Percentiles rank a stretch among this genome's conserved stretches.
These are phyloP conservation scores for Buxus sempervirens DNA, from an alignment of 164 flowering plant genomes.

Conservation along the genomic window DNA sequence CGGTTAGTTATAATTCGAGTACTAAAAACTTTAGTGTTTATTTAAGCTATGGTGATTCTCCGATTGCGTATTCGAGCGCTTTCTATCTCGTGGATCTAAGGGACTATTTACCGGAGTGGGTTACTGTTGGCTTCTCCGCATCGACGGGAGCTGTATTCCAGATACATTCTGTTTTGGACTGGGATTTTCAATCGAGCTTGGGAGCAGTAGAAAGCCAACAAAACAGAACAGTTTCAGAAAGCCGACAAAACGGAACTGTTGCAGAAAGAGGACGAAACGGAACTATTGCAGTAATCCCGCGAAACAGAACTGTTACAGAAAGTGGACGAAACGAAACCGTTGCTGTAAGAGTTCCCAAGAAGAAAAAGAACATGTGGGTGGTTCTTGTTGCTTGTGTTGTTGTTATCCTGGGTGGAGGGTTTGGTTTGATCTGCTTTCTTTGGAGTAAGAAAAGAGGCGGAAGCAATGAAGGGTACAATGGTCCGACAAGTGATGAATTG, in stretches of 20 bases:
- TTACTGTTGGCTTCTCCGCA: background rate
- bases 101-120: background rate
- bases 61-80: background rate
- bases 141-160: background rate
- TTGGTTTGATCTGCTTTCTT: too few relatives aligned
- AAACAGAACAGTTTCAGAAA: background rate
- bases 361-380: too few relatives aligned
- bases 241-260: background rate
- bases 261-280: too few relatives aligned
- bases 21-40: background rate
- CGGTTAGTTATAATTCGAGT: background rate
- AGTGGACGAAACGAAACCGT: too few relatives aligned
- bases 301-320: too few relatives aligned
- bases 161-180: background rate
- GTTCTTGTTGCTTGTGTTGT: too few relatives aligned
- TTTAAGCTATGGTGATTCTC: background rate
- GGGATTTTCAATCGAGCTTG: background rate
- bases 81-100: background rate
- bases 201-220: background rate
- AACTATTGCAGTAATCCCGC: too few relatives aligned
- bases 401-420: too few relatives aligned
- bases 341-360: too few relatives aligned
- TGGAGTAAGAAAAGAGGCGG: too few relatives aligned
- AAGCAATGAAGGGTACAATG: too few relatives aligned
- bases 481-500: too few relatives aligned